These are phyloP conservation scores for Zelopaecilomyces penicillatus DNA, from an alignment of 2,329 filamentous ascomycete genomes.

Conservation along the genomic window DNA sequence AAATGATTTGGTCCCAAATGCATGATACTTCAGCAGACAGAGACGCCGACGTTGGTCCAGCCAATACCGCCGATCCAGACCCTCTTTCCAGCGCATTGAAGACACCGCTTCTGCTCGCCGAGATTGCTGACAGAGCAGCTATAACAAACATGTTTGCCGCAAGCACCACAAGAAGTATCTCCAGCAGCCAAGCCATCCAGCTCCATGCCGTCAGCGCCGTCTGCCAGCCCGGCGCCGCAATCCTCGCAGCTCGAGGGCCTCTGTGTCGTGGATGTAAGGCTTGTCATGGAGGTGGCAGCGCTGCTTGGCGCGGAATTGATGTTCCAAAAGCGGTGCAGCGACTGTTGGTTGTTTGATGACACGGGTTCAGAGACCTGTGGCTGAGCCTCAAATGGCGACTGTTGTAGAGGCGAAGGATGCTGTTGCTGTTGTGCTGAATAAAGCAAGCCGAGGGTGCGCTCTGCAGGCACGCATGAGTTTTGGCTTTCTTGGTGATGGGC, in stretches of 20 bases:
- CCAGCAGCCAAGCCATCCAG: slow-evolving; percentile 23
- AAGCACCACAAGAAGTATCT: slow-evolving; percentile 36
- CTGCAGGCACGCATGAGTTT: slow-evolving; percentile 25
- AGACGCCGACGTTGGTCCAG: slow-evolving; percentile 13
- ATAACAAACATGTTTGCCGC: slow-evolving; percentile 49
- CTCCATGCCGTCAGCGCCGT: slow-evolving; percentile 28
- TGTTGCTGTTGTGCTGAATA: slow-evolving; percentile 44
- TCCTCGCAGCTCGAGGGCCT: slow-evolving; percentile 42
- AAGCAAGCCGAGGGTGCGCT: slow-evolving; percentile 49
- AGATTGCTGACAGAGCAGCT: slow-evolving; percentile 52
- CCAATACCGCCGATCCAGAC: slow-evolving; percentile 11
- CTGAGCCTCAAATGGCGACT: slow-evolving; percentile 1
- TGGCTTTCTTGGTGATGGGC: slow-evolving; percentile 8
- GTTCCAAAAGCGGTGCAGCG: slow-evolving; percentile 55
- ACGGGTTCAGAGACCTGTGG: slow-evolving; percentile 6
- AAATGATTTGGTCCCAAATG: no score
- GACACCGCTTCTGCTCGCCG: slow-evolving; percentile 43
- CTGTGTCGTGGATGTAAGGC: slow-evolving; percentile 9
- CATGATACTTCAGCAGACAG: slow-evolving; percentile 13
- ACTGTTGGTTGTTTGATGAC: slow-evolving; percentile 32
- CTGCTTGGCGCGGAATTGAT: slow-evolving; percentile 32
- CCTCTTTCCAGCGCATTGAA: slow-evolving; percentile 40
- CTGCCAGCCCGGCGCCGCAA: slow-evolving; percentile 32
- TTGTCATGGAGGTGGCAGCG: slow-evolving; percentile 17
- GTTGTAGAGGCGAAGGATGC: slow-evolving; percentile 8